Base-by-base conservation (phyloP, 441 rosid species). In the Mallotus repandus region DNA sequence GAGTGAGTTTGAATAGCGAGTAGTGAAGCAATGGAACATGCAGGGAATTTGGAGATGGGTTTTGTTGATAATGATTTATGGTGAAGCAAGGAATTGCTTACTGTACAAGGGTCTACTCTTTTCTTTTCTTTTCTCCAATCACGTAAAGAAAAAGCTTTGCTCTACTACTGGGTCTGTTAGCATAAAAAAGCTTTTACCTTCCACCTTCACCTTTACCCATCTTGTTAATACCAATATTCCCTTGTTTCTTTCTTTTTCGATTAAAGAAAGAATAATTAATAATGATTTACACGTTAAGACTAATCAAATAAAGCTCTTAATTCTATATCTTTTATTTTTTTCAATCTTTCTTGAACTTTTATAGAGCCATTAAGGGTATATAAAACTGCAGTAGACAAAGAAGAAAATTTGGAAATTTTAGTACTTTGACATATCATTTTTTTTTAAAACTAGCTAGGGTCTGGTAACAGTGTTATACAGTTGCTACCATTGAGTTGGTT, bases 131-230 rank as follows among this genome's bases (percentile, higher is more conserved):
- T 61, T 78, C 32, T 29, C 32, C 32, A 70, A 32, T 70, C 74
- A 85, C 81, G 88, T 77, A 86, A 81, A 86, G 87, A 29, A 66
- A 75, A 85, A 81, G 89, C 81, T 74, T 56, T n/a, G 60, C 60
- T 56, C 11, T 56, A 13, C 60, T 81, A 77, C 1, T 29, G 32
- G 32, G 32, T 29, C 71, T 74, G 19, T 25, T 65, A 50, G n/a
- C 12, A 21, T 58, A 16, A 0, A 70, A 79, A 78, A 82, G 86
- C 83, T 73, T 72, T 4, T 14, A 56, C 35, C 71, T 78, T 77
- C 66, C 78, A 79, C 76, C 81, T 75, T 75, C 81, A 80, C 74
- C 84, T 80, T 83, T 81, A 55, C 79, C 78, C 70, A 61, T 62
- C 72, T 63, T 57, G 9, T 50, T 75, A 50, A 19, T 46, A 32